These are phyloP conservation scores for Colletotrichum spinosum DNA, from an alignment of 2,329 filamentous ascomycete species.

Conservation along the genomic window DNA sequence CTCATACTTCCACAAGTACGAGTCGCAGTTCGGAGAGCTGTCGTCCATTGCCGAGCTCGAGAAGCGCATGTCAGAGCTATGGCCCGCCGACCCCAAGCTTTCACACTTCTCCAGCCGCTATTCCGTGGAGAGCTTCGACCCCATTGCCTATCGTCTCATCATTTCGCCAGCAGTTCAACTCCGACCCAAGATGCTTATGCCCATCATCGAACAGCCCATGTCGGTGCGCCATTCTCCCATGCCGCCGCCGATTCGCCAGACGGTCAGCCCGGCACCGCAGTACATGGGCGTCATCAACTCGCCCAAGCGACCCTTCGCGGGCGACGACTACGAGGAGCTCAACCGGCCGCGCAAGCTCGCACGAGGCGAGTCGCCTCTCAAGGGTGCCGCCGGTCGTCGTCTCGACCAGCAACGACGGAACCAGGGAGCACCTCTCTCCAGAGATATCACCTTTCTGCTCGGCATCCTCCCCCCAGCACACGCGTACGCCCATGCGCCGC, in stretches of 20 bases:
- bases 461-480: conserved; percentile 80
- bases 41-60: conserved; percentile 92
- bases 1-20: conserved; percentile 93
- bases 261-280: conserved; percentile 60
- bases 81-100: conserved; percentile 85
- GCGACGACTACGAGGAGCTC: conserved; percentile 78
- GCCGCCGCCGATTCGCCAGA: conserved; percentile 45
- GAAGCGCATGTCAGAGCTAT: conserved; percentile 92
- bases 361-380: conserved; percentile 91
- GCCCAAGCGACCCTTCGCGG: conserved; percentile 70
- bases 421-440: conserved; percentile 76
- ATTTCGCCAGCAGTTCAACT: conserved; percentile 85
- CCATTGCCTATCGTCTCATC: conserved; percentile 82
- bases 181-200: conserved; percentile 69
- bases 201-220: conserved; percentile 63
- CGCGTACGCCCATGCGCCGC: conserved; percentile 80
- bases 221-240: conserved; percentile 60
- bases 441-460: conserved; percentile 73
- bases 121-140: conserved; percentile 80
- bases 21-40: conserved; percentile 93
- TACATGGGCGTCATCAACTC: conserved; percentile 62
- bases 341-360: conserved; percentile 87
- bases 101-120: conserved; percentile 82
- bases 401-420: conserved; percentile 81
- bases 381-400: conserved; percentile 87